A percentile compares a stretch with the other conserved stretches of the same genome.
Evolutionary conservation across 83 land plant species (phyloP).

Genomic region (Isoetes engelmannii): DNA sequence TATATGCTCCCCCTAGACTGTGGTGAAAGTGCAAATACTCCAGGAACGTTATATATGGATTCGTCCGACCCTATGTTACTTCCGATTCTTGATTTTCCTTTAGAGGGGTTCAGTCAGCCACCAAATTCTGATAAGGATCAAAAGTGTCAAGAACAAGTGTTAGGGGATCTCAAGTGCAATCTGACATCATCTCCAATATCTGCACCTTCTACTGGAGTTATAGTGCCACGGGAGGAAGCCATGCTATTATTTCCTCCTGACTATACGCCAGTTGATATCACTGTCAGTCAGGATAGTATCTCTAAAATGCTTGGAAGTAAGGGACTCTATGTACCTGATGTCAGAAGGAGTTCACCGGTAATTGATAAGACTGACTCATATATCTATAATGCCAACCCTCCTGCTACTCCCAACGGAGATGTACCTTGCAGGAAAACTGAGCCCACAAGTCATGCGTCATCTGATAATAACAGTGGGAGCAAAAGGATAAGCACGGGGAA

Average conservation of each 20-base stretch:
- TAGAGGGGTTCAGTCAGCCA: conserved; percentile 45
- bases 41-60: conserved; percentile 52
- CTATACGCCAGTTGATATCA: conserved; percentile 69
- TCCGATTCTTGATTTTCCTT: conserved; percentile 49
- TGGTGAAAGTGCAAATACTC: conserved; percentile 63
- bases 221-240: conserved; percentile 67
- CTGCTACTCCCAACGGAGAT: conserved; percentile 42
- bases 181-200: conserved; percentile 20
- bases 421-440: conserved; percentile 38
- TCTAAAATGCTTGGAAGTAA: conserved; percentile 7
- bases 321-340: conserved; percentile 61
- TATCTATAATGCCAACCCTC: conserved; percentile 73
- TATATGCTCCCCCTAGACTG: conserved; percentile 61
- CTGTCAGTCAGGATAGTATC: not conserved
- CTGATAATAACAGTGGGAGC: no score
- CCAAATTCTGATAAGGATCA: conserved; percentile 12
- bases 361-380: conserved; percentile 38
- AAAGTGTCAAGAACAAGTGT: not conserved
- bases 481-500: no score
- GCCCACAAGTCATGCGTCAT: not conserved
- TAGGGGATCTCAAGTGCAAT: conserved; percentile 27
- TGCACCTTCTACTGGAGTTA: conserved; percentile 42
- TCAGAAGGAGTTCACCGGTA: conserved; percentile 30
- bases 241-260: conserved; percentile 78
- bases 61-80: conserved; percentile 70